Evolutionary conservation across 257 asterid species (phyloP).

Genomic region (Leptodermis oblonga): DNA sequence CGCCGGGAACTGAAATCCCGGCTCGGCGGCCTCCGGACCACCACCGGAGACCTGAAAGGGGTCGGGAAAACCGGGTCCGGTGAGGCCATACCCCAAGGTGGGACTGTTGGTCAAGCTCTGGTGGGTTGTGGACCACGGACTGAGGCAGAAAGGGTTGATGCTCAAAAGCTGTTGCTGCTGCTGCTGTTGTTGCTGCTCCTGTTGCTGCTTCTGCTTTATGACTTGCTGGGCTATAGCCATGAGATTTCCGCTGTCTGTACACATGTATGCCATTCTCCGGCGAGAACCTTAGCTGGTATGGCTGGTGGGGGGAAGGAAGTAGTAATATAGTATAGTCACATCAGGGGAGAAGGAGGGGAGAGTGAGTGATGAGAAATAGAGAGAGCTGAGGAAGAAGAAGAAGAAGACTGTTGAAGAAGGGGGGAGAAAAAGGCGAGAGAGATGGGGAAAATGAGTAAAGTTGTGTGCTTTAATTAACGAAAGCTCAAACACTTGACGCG

Average conservation of each 20-base stretch:
- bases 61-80: slow-evolving; percentile 52
- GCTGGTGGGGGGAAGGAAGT: neutral
- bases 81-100: slow-evolving; percentile 39
- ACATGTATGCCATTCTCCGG: slow-evolving; percentile 80
- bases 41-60: slow-evolving; percentile 60
- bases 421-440: neutral
- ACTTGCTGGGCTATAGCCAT: slow-evolving; percentile 99
- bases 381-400: too few relatives aligned
- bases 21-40: slow-evolving; percentile 45
- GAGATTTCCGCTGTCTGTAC: slow-evolving; percentile 95
- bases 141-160: slow-evolving; percentile 50
- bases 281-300: slow-evolving; percentile 6
- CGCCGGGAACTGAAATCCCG: slow-evolving; percentile 65
- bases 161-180: slow-evolving; percentile 53
- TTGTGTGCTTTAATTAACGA: slow-evolving; percentile 18
- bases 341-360: neutral
- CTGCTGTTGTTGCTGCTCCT: slow-evolving; percentile 72
- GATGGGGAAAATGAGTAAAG: neutral
- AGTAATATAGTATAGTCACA: neutral
- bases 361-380: slow-evolving; percentile 12
- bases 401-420: neutral
- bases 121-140: slow-evolving; percentile 38
- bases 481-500: slow-evolving; percentile 16
- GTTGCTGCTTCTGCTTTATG: slow-evolving; percentile 89
- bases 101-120: slow-evolving; percentile 34